A percentile compares a stretch with the other conserved stretches of the same genome.
Evolutionary conservation across 345 rosid genomes (phyloP).

Genomic region (Gynandropsis gynandra): DNA sequence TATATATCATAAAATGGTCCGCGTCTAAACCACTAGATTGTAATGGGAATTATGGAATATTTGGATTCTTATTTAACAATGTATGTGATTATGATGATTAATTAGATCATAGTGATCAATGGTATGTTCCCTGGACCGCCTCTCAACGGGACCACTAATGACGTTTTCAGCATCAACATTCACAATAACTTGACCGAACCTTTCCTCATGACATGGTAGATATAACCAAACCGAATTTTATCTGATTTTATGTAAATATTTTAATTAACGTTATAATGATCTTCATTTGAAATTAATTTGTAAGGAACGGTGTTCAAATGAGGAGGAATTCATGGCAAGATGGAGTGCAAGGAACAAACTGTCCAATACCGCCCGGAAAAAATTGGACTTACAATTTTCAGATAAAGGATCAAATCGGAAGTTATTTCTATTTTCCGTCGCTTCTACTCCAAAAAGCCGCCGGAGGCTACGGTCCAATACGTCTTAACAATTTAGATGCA

Average conservation of each 20-base stretch:
- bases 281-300: neutral
- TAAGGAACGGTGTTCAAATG: slow-evolving; percentile 64
- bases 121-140: slow-evolving; percentile 65
- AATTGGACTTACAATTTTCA: slow-evolving; percentile 69
- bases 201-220: slow-evolving; percentile 57
- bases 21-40: no score
- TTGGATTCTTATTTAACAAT: no score
- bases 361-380: slow-evolving; percentile 58
- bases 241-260: neutral
- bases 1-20: no score
- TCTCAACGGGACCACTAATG: slow-evolving; percentile 47
- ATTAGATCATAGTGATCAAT: slow-evolving; percentile 56
- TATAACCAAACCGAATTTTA: neutral
- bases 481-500: slow-evolving; percentile 42
- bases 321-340: slow-evolving; percentile 82
- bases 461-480: slow-evolving; percentile 62
- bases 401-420: slow-evolving; percentile 74
- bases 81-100: neutral
- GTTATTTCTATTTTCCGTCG: slow-evolving; percentile 62
- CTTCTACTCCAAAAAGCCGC: slow-evolving; percentile 58
- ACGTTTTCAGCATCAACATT: slow-evolving; percentile 39
- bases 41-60: no score
- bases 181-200: slow-evolving; percentile 53
- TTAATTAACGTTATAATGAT: neutral
- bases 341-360: slow-evolving; percentile 67